phyloP scores from a whole-genome alignment of 352 stramenopile genomes.

The Phytophthora brassicae region DNA sequence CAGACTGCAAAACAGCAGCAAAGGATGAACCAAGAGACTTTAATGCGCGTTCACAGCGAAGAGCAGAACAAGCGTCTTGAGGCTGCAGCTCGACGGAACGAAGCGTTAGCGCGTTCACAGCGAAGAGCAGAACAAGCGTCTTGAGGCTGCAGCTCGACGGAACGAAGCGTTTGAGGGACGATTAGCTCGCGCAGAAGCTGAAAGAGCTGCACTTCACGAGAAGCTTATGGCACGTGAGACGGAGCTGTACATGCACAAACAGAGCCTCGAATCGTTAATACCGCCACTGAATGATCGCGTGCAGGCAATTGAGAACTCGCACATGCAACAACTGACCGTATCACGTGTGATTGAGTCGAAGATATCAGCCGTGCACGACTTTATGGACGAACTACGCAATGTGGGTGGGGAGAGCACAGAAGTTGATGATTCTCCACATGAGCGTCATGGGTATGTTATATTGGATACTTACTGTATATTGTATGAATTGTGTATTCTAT shows the following conservation, averaged over 20 bases:
- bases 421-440: conserved; percentile 52
- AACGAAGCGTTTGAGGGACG: conserved; percentile 40
- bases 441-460: conserved; percentile 46
- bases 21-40: conserved; percentile 23
- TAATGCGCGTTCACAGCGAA: conserved; percentile 30
- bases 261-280: conserved; percentile 26
- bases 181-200: conserved; percentile 30
- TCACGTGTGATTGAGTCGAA: conserved; percentile 54
- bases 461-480: conserved; percentile 14
- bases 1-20: conserved; percentile 32
- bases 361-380: conserved; percentile 60
- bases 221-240: conserved; percentile 51
- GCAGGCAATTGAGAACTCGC: conserved; percentile 41
- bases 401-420: conserved; percentile 51
- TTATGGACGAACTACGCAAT: conserved; percentile 59
- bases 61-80: conserved; percentile 39
- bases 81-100: conserved; percentile 28
- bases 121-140: conserved; percentile 33
- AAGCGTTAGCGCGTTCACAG: conserved; percentile 31
- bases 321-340: conserved; percentile 29
- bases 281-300: conserved; percentile 31
- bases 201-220: conserved; percentile 37
- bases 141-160: conserved; percentile 30
- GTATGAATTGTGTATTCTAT: conserved; percentile 7
- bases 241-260: conserved; percentile 43